Evolutionary conservation across 2,329 filamentous ascomycete species (phyloP).

Genomic region (Tolypocladium cylindrosporum): DNA sequence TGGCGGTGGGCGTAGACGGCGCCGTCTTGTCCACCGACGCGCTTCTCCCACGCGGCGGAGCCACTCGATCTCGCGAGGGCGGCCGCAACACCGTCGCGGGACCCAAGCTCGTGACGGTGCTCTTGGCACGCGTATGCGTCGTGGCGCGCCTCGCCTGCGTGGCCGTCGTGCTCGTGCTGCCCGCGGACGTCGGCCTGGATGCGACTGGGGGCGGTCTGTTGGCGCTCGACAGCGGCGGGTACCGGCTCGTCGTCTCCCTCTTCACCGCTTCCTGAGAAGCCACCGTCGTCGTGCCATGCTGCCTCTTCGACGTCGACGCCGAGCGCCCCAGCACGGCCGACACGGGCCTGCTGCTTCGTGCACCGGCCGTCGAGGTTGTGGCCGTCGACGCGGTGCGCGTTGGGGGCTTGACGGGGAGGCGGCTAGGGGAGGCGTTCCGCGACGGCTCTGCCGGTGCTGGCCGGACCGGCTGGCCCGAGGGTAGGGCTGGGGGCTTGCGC

Average conservation of each 20-base stretch:
- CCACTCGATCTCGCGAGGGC: conserved; percentile 13
- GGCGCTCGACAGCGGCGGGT: conserved; percentile 23
- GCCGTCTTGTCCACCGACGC: conserved; percentile 11
- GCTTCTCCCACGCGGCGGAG: conserved; percentile 1
- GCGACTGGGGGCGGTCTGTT: conserved; percentile 14
- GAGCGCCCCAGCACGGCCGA: conserved; percentile 9
- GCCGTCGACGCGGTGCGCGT: conserved; percentile 19
- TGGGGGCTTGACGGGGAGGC: conserved; percentile 37
- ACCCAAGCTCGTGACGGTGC: conserved; percentile 17
- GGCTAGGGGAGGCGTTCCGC: conserved; percentile 36
- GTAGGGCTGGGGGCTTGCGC: conserved; percentile 19
- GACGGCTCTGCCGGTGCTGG: conserved; percentile 10
- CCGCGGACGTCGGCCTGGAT: conserved; percentile 20
- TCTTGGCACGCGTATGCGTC: conserved; percentile 21
- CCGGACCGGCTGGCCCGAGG: conserved; percentile 2
- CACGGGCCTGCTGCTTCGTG: conserved; percentile 5
- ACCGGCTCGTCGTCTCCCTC: conserved; percentile 15
- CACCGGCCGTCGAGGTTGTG: background rate
- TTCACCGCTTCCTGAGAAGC: conserved; percentile 5
- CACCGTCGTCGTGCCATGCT: background rate
- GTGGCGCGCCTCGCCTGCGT: conserved; percentile 9
- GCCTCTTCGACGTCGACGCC: conserved; percentile 10
- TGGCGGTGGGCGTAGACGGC: conserved; percentile 6
- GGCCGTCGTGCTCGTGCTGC: conserved; percentile 13
- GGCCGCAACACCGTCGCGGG: conserved; percentile 19